Evolutionary conservation across 2,329 filamentous ascomycete genomes (phyloP), one percentile per base, ranked within the genome.

Genomic region (Hypoxylon sp.): DNA sequence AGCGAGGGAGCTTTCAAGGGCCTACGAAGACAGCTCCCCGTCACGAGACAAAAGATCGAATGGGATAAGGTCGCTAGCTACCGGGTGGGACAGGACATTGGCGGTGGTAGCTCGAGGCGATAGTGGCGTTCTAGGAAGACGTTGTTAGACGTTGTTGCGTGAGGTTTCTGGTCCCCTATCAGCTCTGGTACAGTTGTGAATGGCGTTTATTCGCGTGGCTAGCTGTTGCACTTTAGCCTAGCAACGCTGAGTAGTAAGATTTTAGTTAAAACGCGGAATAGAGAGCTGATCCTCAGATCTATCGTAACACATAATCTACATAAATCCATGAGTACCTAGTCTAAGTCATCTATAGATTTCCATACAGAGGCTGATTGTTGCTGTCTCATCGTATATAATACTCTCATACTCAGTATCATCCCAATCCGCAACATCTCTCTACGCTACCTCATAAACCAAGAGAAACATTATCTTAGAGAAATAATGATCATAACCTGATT

Each of bases 41-140:
- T 99, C 66, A 99, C 96, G 68, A 90, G 96, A 77, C 96, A 99
- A 85, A 98, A 98, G 87, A 95, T 99, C 74, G 96, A 99, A 82
- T 99, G 96, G 96, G 95, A 99, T 81, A 98, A 97, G 85, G 93
- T 99, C 72, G 91, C 93, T 49, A 94, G 93, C 73, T 99, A 99
- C 83, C 87, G 93, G 67, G 84, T 97, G 73, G 92, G 92, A 25
- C 91, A 93, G 80, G 91, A 93, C 77, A 93, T 93, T 79, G 90
- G 90, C 17, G 90, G 91, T 53, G 89, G 89, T 58, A 89, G 88
- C 73, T 83, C 83, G 51, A 84, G 83, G 77, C 81, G 84, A 79
- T 88, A 82, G 69, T 7, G 28, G 28, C 28, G 28, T 25, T 14
- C 36, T 25, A 28, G 59, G n/a, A 25, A 43, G 76, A 55, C 10